These are phyloP conservation scores for Microdochium nivale DNA, from an alignment of 2,329 filamentous ascomycete species.

Conservation along the genomic window DNA sequence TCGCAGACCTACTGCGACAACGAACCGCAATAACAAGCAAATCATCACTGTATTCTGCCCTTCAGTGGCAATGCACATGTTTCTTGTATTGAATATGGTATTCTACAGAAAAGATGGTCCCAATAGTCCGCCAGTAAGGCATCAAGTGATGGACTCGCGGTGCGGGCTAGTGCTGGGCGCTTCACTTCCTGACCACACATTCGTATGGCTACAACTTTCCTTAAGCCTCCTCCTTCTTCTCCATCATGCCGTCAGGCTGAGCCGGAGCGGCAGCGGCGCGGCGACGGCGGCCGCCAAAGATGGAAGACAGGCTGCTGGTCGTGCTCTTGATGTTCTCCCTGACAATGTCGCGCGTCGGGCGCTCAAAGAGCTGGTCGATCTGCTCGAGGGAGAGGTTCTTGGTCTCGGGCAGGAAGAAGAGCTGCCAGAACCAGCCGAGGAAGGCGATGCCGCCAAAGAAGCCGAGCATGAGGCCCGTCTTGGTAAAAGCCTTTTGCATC, in stretches of 20 bases:
- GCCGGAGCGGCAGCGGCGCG: not conserved
- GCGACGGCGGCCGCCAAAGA: not conserved
- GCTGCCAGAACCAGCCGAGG: slow-evolving; percentile 62
- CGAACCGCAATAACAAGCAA: no score
- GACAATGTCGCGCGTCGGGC: slow-evolving; percentile 55
- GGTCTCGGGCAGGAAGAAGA: slow-evolving; percentile 69
- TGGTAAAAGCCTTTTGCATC: slow-evolving; percentile 61
- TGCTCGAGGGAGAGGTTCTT: slow-evolving; percentile 63
- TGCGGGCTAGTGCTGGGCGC: not conserved
- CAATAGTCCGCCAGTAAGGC: no score
- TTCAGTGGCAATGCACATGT: no score
- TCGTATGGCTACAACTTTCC: no score
- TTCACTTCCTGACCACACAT: not conserved
- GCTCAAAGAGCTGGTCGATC: slow-evolving; percentile 59
- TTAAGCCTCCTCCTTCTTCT: not conserved
- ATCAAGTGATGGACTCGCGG: not conserved
- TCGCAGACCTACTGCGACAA: no score
- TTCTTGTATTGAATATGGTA: no score
- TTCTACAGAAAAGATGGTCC: no score
- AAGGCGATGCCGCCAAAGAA: slow-evolving; percentile 70
- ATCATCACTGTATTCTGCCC: no score
- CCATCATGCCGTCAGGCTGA: not conserved
- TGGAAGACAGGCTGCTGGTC: not conserved
- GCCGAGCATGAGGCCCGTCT: slow-evolving; percentile 56
- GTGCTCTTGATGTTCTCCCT: slow-evolving; percentile 41